A percentile compares a stretch with the other conserved stretches of the same genome.
Evolutionary conservation across 148 eudicot genomes (phyloP).

Genomic region (Dianthus caryophyllus): DNA sequence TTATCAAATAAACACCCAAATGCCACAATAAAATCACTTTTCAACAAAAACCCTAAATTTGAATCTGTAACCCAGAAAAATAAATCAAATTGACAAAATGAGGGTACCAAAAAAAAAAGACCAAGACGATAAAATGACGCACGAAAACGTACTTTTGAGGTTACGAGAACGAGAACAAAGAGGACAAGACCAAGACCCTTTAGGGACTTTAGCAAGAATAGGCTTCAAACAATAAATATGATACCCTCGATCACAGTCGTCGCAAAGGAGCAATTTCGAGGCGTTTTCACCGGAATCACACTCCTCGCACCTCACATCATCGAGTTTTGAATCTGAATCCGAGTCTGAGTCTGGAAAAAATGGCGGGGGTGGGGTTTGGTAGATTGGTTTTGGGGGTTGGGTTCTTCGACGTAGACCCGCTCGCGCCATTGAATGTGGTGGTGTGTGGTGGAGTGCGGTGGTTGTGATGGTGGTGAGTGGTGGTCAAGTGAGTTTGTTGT

Average conservation of each 20-base stretch:
- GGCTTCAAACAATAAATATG: slow-evolving; percentile 82
- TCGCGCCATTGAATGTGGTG: slow-evolving; percentile 5
- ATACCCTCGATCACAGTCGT: slow-evolving; percentile 70
- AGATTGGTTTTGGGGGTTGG: slow-evolving; percentile 35
- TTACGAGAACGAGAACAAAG: slow-evolving; percentile 38
- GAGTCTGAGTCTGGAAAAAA: background rate
- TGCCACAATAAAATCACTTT: background rate
- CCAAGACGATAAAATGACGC: background rate
- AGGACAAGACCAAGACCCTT: slow-evolving; percentile 71
- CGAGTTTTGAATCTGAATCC: slow-evolving; percentile 28
- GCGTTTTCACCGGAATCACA: slow-evolving; percentile 61
- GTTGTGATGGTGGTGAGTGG: background rate
- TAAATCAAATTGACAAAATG: background rate
- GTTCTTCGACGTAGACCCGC: slow-evolving; percentile 37
- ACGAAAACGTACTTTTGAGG: slow-evolving; percentile 36
- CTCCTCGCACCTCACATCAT: slow-evolving; percentile 47
- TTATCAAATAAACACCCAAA: background rate
- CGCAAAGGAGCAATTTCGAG: slow-evolving; percentile 57
- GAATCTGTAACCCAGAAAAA: background rate
- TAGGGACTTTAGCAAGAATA: slow-evolving; percentile 65
- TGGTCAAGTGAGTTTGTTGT: too few species aligned
- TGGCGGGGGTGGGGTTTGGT: slow-evolving; percentile 12
- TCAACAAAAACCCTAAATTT: background rate
- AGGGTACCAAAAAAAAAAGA: background rate
- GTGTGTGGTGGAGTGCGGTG: background rate